Base-by-base conservation (phyloP, 2,329 filamentous ascomycete species). In the Aspergillus sp. region DNA sequence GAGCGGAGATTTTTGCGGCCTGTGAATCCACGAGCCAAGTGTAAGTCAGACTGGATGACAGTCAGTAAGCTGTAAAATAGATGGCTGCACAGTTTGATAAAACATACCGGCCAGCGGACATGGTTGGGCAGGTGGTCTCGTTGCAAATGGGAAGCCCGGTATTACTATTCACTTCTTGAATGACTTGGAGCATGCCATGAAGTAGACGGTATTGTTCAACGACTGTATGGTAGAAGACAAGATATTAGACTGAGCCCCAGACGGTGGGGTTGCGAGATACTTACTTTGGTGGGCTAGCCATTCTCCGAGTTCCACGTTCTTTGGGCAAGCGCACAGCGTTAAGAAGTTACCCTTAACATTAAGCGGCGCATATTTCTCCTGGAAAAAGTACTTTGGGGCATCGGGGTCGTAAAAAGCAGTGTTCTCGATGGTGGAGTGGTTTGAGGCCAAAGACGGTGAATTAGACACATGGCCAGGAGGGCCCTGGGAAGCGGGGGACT, bases 291-390 rank as follows among this genome's bases (percentile, higher is more conserved):
- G 91, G 62, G 93, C 93, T 66, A 97, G 84, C 93, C 93, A 98
- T 77, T 98, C 93, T 64, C 91, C 93, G 72, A 91, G 87, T 70
- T 97, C 93, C 46, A 97, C 90, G 56, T 95, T 93, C 79, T 93
- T 93, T 20, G 93, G 93, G 71, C 93, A 89, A 50, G 92, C 91
- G 68, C 93, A 96, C 59, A 98, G 79, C 11, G 93, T 97, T 88
- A 96, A 91, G 73, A 98, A 97, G 79, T 97, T 98, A 59, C 93
- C 93, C 80, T 93, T 96, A 70, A 97, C 93, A 64, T 96, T 96
- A 70, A 96, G 87, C 72, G 89, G 90, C 54, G 89, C 88, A 59
- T 80, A 80, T 66, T 79, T 80, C 69, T 81, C 79, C 63, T 79
- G 76, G 62, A 81, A 79, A 64, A 80, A 81, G 65, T 79, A 80